Base-by-base conservation (phyloP, 192 early-diverging fungal species). In the Thoreauomyces humboldtii region DNA sequence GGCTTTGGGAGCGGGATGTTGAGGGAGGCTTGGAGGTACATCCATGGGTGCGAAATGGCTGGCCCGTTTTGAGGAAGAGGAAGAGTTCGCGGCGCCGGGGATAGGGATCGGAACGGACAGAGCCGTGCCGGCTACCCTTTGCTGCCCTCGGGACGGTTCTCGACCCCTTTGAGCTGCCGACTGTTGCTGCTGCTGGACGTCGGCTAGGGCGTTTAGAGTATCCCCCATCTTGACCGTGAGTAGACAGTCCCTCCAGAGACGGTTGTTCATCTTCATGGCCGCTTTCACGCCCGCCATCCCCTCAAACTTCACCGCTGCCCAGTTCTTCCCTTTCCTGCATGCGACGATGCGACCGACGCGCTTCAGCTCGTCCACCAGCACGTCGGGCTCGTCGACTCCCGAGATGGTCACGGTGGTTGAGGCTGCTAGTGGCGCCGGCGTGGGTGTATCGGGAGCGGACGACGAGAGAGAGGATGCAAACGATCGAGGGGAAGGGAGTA, bases 201-300 rank as follows among this genome's bases (percentile, higher is more conserved):
- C 25, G 29, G 12, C 9, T 7, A 52, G 50, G 32, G 58, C 58
- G 33, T 59, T 59, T 24, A 59, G 15, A 17, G 41, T 47, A 19
- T 65, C 55, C 4, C 50, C 55, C 24, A 19, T 27, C 34, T 65
- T 34, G 12, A 65, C 63, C n/a, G 59, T 43, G n/a, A 65, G 38
- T 14, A 65, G 14, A 22, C 34, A 51, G 19, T 44, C 63, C 21
- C 28, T 24, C 55, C 63, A 65, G 25, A 42, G 42, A 17, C 27
- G 24, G 21, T 59, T 41, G 50, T 79, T 46, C 41, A 77, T 9
- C 83, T 82, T 50, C 71, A 87, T 47, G 61, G 76, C 28, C 86
- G 85, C 59, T 11, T 29, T 17, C 17, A 61, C 44, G 17, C 21
- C n/a, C 14, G 15, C 15, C 2, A 29, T 41, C 12, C 47, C 59